Base-by-base conservation (phyloP, 2,329 filamentous ascomycete genomes). In the Trichothecium roseum region DNA sequence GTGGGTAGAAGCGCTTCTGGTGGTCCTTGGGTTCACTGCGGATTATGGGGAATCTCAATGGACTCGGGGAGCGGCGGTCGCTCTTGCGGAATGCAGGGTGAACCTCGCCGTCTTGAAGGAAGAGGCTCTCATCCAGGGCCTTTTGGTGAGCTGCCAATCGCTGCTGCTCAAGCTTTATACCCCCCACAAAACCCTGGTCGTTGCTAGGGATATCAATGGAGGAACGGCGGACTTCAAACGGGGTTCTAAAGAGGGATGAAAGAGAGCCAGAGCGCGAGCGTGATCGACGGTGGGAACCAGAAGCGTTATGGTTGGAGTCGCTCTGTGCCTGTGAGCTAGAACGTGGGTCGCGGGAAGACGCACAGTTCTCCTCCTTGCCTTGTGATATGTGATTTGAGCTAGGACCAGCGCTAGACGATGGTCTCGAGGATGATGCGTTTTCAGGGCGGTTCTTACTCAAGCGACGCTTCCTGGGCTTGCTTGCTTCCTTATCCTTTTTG, bases 401-500 rank as follows among this genome's bases (percentile, higher is more conserved):
- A 29, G 12, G 27, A 15, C 13, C 18, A 12, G 26, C 18, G 22
- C 32, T 17, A 13, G 16, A 8, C 4, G 18, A 32, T 8, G n/a
- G 30, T 18, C 30, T 32, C 16, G 30, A 18, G 6, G 6, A 32
- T 16, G 10, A 18, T 16, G 29, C 4, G 29, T 10, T 17, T 3
- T 45, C 26, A 5, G 55, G 56, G n/a, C 47, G 50, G 14, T 50
- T 43, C 35, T 60, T 60, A 40, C 49, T 57, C 17, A 58, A 39
- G 4, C 55, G 51, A 30, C 42, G 34, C 8, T 52, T 62, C 41
- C 55, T 60, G 13, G 53, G 45, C 6, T 54, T 50, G 37, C 53
- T 64, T 39, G 49, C 51, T 35, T 63, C 54, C 8, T 54, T 44
- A 30, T 44, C 54, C 47, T 64, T 69, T 45, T 69, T 73, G 43